Evolutionary conservation across 1,139 yeast genomes (phyloP), one percentile per base, ranked within the genome.

Genomic region (Candida labiduridarum): DNA sequence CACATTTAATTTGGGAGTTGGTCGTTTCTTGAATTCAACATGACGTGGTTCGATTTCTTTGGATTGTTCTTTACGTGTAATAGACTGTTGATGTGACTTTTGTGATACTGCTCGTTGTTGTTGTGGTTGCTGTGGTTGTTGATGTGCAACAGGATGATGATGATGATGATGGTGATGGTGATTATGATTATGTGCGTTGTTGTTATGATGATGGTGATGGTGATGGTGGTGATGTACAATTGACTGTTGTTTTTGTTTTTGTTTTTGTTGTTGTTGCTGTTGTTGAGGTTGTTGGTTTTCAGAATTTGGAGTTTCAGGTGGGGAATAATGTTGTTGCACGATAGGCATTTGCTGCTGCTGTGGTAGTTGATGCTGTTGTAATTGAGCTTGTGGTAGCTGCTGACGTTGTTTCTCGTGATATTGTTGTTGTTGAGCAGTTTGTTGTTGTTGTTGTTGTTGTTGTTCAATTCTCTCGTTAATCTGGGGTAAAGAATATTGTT

Each of bases 1-100:
- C 50, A 73, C 80, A 54, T 76, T 65, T 15, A 84, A 71, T 0
- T 62, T 62, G 3, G 65, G 67, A n/a, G 56, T 53, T 12, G 35
- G 49, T 45, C 49, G 47, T 27, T 41, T 47, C 47, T 14, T 40
- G 33, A 34, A 29, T 40, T 29, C 22, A 25, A 40, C 41, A 39
- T 40, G 44, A 15, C 19, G 38, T 43, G 22, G 39, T 22, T 31
- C 29, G n/a, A n/a, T 14, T 6, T 22, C 15, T 22, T 45, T n/a
- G 46, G 50, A 18, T 39, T 29, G 22, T 41, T 33, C 41, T 7
- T 27, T 29, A 30, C 41, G 40, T 43, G 9, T 43, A n/a, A 16
- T 35, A 30, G 52, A 30, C 50, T 56, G 39, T 53, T 57, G 44
- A 53, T 56, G 18, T 55, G 4, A 19, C 4, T 19, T 19, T 19